Evolutionary conservation across 441 rosid species (phyloP), one percentile per base, ranked within the genome.

Genomic region (Gossypium lobatum): DNA sequence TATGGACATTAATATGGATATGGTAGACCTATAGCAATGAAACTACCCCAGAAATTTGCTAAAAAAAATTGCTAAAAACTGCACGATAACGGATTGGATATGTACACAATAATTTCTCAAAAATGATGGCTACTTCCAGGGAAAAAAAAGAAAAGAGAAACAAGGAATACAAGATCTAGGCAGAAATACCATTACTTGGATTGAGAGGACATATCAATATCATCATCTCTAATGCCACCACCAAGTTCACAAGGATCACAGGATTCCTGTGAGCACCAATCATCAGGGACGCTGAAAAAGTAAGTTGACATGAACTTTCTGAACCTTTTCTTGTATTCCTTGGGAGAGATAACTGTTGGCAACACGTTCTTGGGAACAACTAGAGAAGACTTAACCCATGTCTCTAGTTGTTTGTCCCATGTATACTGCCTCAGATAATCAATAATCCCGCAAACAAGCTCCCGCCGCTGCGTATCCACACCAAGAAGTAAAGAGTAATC

Each of bases 401-500:
- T 93, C 83, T 96, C 99, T 5, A 93, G 77, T 39, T 93, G 98
- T 77, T 95, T 95, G 86, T 95, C 99, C 98, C 90, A 95, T 6
- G 99, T 95, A 80, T 92, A 95, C 83, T 96, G 98, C 78, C 99
- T 87, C 11, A 96, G 91, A 68, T 91, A 96, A 79, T 96, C 99
- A 3, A 96, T 96, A 34, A 96, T 96, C 77, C 99, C 99, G 73
- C 98, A 92, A 34, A 92, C 98, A 74, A 93, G 97, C 83, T 88
- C 97, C 31, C 52, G 88, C 54, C 78, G 76, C 80, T 87, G 83
- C 13, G 75, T 76, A 57, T 96, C 99, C 20, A 96, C 97, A 70
- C 96, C 98, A 73, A 93, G 95, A 63, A 96, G 91, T 66, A 93
- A 79, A 6, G 98, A 96, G 83, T 96, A 96, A 80, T 96, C 99